Evolutionary conservation across 208 protist species (phyloP).

Genomic region (Trypanosoma congolense): DNA sequence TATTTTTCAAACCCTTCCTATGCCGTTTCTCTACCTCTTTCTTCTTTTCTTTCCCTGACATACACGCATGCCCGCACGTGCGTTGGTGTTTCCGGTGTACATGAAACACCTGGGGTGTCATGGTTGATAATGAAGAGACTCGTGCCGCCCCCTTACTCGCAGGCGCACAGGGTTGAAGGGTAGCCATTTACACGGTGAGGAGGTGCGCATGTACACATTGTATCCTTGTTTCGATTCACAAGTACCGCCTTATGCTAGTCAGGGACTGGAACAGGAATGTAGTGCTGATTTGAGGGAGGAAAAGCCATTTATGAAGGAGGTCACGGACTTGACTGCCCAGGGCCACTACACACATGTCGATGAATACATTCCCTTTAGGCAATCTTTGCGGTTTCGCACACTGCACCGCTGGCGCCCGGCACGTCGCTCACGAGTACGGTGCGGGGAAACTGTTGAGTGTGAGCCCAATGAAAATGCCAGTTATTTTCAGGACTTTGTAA

Average conservation of each 20-base stretch:
- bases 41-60: neutral
- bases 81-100: too few species aligned
- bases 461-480: neutral
- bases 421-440: neutral
- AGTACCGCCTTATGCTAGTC: constrained; percentile 4
- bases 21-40: constrained; percentile 15
- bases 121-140: too few species aligned
- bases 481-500: neutral
- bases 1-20: constrained; percentile 2
- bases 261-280: neutral
- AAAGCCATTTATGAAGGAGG: neutral
- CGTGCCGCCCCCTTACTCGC: too few species aligned
- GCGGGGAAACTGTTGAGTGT: neutral
- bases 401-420: neutral
- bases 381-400: constrained; percentile 10
- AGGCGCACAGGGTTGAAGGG: neutral
- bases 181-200: neutral
- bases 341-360: constrained; percentile 10
- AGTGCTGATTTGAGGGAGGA: constrained; percentile 7
- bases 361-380: neutral
- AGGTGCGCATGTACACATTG: neutral
- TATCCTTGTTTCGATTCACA: constrained; percentile 1
- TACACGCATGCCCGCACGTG: neutral
- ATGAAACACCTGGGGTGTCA: too few species aligned
- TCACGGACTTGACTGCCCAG: constrained; percentile 9